These are phyloP conservation scores for Cordyceps tenuipes DNA, from an alignment of 2,329 filamentous ascomycete genomes.

Conservation along the genomic window DNA sequence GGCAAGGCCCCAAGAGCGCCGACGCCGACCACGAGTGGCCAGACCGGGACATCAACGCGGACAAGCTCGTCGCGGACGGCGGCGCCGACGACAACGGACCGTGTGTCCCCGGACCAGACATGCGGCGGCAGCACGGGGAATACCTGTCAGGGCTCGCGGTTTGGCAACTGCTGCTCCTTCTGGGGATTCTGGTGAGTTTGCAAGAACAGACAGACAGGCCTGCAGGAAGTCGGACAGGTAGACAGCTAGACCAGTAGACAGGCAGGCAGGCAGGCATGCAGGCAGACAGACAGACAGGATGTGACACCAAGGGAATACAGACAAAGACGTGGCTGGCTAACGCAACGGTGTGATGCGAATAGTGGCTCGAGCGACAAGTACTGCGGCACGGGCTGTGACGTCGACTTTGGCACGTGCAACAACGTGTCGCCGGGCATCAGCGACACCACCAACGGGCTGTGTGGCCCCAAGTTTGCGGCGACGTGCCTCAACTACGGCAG, in stretches of 20 bases:
- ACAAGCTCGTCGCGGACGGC: conserved; percentile 13
- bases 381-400: conserved; percentile 32
- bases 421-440: conserved; percentile 16
- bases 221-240: no score
- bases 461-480: conserved; percentile 23
- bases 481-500: conserved; percentile 24
- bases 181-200: conserved; percentile 32
- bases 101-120: conserved; percentile 26
- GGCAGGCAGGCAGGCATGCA: no score
- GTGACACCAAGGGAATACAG: no score
- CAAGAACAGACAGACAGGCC: neutral
- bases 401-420: conserved; percentile 27
- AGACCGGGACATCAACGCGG: conserved; percentile 8
- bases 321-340: neutral
- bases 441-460: conserved; percentile 30
- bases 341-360: neutral
- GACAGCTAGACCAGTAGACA: no score
- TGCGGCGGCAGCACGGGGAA: conserved; percentile 29
- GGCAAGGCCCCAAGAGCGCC: conserved; percentile 12
- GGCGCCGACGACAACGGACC: conserved; percentile 16
- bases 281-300: no score
- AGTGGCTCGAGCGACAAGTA: conserved; percentile 25
- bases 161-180: conserved; percentile 32
- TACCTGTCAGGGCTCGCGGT: conserved; percentile 27
- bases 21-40: conserved; percentile 4